Evolutionary conservation across 1,284 basidiomycete species (phyloP), one percentile per base, ranked within the genome.

Genomic region (Hortiboletus rubellus): DNA sequence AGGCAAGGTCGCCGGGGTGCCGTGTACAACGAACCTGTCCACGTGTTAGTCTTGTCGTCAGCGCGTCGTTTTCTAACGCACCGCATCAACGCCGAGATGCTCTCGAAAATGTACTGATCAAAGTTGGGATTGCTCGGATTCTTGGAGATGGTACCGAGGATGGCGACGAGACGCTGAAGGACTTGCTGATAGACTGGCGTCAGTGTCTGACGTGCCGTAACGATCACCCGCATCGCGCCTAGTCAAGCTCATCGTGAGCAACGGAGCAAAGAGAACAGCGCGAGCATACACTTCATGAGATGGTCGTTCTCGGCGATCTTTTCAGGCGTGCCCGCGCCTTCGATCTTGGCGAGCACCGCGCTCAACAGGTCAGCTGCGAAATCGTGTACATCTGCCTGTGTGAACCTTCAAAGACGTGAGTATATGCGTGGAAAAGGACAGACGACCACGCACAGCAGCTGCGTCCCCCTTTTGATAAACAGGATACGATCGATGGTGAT

Each of bases 271-370:
- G 18, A 52, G 36, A 18, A 24, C 18, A 33, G 24, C 24, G 41
- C 31, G 22, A 24, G 72, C 87, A 49, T 63, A 94, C 96, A 97
- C 79, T 94, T 96, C 94, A 98, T 98, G 52, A 98, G 77, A 74
- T 97, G 93, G 72, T 99, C 96, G 69, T 99, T 99, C 73, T 98
- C 96, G 0, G 97, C 94, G 31, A 98, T 84, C 78, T 97, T 97
- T 71, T 98, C 93, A 0, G 96, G 89, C 1, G 92, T 91, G 1
- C 81, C 81, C n/a, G 87, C 91, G 41, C 80, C 77, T 71, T 95
- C 91, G 52, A 98, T 91, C 71, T 92, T 94, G 43, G 76, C 74
- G 63, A 99, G 82, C 5, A 98, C 77, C 3, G 88, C 88, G 68
- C 88, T 81, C 40, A 99, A 75, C 57, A 98, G 82, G 46, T 82